A percentile compares a stretch with the other conserved stretches of the same genome.
Evolutionary conservation across 2,329 filamentous ascomycete species (phyloP).

Genomic region (Pseudofabraea citricarpa): DNA sequence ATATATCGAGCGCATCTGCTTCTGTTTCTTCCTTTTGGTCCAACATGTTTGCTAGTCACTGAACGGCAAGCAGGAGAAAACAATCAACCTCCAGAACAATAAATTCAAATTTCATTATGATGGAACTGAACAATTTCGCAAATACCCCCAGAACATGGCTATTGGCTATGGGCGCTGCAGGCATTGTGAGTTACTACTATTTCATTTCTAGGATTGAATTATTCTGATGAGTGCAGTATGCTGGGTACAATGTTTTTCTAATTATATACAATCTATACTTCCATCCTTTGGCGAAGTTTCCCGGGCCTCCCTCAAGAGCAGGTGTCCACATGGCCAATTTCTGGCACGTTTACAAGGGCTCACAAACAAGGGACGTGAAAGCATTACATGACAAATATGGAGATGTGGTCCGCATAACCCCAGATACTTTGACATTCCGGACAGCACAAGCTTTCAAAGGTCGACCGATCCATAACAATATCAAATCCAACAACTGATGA

Average conservation of each 20-base stretch:
- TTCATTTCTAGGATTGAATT: too few species aligned
- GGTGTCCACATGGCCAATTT: neutral
- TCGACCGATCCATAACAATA: neutral
- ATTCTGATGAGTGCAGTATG: too few species aligned
- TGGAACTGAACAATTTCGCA: too few species aligned
- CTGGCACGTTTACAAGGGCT: neutral
- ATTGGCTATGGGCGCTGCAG: too few species aligned
- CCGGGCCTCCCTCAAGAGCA: neutral
- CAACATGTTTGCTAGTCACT: too few species aligned
- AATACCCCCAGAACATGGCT: too few species aligned
- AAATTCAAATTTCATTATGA: too few species aligned
- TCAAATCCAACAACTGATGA: neutral
- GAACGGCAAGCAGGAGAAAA: too few species aligned
- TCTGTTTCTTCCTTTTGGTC: too few species aligned
- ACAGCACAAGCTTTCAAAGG: neutral
- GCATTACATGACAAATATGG: conserved; percentile 1
- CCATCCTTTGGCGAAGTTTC: conserved; percentile 1
- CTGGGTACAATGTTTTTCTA: neutral
- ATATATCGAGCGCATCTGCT: too few species aligned
- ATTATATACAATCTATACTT: conserved; percentile 1
- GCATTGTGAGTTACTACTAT: too few species aligned
- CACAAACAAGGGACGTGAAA: neutral
- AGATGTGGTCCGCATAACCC: neutral
- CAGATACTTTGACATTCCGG: neutral
- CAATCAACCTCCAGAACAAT: too few species aligned